Conservation (phyloP, 1,284 basidiomycete genomes). For the Spongiforma sp. region DNA sequence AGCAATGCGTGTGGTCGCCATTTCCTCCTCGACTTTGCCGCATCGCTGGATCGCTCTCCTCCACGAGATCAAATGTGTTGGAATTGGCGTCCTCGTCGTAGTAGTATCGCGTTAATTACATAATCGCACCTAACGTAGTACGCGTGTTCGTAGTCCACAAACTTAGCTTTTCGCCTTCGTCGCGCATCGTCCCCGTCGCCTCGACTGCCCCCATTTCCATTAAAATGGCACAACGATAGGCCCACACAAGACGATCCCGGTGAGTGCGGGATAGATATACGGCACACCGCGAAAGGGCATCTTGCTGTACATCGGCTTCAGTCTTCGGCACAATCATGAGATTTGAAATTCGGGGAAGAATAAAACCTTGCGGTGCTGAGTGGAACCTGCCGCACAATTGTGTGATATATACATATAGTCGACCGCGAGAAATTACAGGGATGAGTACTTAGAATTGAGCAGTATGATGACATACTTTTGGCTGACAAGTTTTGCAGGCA, state of each 20-base stretch:
- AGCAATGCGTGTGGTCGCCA: constrained; percentile 9
- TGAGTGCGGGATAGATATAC: constrained; percentile 9
- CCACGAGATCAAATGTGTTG: constrained; percentile 13
- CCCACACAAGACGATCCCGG: constrained; percentile 5
- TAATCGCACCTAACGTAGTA: too few relatives aligned
- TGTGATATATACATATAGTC: background rate
- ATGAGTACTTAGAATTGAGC: constrained; percentile 1
- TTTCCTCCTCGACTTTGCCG: background rate
- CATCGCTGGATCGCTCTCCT: constrained; percentile 15
- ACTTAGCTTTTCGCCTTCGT: too few relatives aligned
- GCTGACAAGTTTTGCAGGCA: constrained; percentile 7
- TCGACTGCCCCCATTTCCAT: too few relatives aligned
- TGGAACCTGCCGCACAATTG: too few relatives aligned
- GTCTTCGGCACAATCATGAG: too few relatives aligned
- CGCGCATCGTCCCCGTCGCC: too few relatives aligned
- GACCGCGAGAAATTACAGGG: background rate
- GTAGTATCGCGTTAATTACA: too few relatives aligned
- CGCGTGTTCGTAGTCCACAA: too few relatives aligned
- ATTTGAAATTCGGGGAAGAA: constrained; percentile 9
- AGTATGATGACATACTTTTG: constrained; percentile 10
- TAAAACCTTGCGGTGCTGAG: too few relatives aligned
- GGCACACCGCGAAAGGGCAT: background rate
- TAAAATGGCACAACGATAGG: constrained; percentile 18
- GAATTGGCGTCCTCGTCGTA: too few relatives aligned
- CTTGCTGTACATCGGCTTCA: background rate